Evolutionary conservation across 139 green algal species (phyloP).

Genomic region (Edaphochlamys debaryana): DNA sequence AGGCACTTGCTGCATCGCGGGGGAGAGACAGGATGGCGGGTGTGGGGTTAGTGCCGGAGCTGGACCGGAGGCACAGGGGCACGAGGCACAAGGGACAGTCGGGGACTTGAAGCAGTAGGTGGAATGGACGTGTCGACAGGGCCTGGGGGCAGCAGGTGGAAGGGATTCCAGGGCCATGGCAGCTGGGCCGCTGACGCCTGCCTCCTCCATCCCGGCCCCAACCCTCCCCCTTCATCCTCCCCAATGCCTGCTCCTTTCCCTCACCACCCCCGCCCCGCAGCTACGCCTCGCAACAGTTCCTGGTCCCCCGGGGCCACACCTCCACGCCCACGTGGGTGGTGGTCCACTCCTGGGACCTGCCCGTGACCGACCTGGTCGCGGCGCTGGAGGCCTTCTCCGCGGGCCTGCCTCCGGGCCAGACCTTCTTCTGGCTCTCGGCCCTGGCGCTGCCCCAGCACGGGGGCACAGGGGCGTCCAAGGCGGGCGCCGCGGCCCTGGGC

Average conservation of each 20-base stretch:
- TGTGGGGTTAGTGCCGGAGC: too few species aligned
- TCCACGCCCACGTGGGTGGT: conserved; percentile 27
- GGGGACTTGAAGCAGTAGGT: too few species aligned
- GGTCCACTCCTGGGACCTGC: conserved; percentile 14
- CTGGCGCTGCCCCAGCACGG: not conserved
- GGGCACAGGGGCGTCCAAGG: not conserved
- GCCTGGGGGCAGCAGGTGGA: too few species aligned
- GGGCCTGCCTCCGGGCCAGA: conserved; percentile 13
- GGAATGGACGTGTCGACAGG: too few species aligned
- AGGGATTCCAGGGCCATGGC: too few species aligned
- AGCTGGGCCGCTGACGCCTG: too few species aligned
- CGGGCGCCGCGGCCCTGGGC: too few species aligned
- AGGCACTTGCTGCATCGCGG: too few species aligned
- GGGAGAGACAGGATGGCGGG: too few species aligned
- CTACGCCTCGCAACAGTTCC: conserved; percentile 28
- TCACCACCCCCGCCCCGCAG: not conserved
- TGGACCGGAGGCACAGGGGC: too few species aligned
- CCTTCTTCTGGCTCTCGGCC: conserved; percentile 8
- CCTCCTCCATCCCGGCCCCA: not conserved
- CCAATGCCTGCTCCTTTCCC: not conserved
- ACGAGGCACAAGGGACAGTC: too few species aligned
- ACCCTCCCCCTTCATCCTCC: not conserved
- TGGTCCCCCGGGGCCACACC: conserved; percentile 18
- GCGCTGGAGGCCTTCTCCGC: conserved; percentile 2
- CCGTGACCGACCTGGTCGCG: conserved; percentile 1